phyloP scores from a whole-genome alignment of 768 basidiomycete genomes.

The Hericium rajendrae region DNA sequence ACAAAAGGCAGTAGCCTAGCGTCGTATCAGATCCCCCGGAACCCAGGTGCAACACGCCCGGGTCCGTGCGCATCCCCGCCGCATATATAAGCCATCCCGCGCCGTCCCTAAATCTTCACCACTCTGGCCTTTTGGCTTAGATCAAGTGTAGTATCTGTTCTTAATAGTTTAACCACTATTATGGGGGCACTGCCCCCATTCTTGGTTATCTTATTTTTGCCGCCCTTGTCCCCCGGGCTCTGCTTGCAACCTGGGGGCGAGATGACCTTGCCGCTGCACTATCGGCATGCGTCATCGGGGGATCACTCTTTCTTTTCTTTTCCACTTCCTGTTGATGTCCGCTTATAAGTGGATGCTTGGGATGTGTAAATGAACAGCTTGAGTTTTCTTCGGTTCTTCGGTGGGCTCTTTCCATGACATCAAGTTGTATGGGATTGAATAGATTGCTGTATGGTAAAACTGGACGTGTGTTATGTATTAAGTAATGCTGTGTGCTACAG shows the following conservation, averaged over 20 bases:
- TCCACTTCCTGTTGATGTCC: constrained; percentile 2
- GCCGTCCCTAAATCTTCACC: constrained; percentile 36
- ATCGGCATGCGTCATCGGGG: background rate
- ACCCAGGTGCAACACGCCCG: constrained; percentile 2
- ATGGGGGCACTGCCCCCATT: constrained; percentile 25
- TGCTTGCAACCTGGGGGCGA: background rate
- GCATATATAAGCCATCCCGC: background rate
- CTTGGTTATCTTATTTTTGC: constrained; percentile 26
- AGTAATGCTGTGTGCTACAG: too few species aligned
- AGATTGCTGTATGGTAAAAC: too few species aligned
- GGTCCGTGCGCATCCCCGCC: constrained; percentile 1
- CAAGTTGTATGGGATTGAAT: background rate
- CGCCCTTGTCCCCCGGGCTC: constrained; percentile 11
- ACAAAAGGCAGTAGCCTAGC: too few species aligned
- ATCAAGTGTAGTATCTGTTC: constrained; percentile 98
- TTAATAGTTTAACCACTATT: constrained; percentile 62
- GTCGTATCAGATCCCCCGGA: too few species aligned
- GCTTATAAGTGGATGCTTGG: background rate
- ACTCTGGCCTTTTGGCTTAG: constrained; percentile 95
- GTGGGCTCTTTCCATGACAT: background rate
- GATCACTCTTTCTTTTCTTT: constrained; percentile 7
- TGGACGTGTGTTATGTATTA: too few species aligned
- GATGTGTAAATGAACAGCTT: constrained; percentile 2
- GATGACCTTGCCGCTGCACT: background rate
- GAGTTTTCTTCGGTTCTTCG: background rate